Evolutionary conservation across 1,284 basidiomycete species (phyloP), one percentile per base, ranked within the genome.

Genomic region (Papiliotrema fonsecae): DNA sequence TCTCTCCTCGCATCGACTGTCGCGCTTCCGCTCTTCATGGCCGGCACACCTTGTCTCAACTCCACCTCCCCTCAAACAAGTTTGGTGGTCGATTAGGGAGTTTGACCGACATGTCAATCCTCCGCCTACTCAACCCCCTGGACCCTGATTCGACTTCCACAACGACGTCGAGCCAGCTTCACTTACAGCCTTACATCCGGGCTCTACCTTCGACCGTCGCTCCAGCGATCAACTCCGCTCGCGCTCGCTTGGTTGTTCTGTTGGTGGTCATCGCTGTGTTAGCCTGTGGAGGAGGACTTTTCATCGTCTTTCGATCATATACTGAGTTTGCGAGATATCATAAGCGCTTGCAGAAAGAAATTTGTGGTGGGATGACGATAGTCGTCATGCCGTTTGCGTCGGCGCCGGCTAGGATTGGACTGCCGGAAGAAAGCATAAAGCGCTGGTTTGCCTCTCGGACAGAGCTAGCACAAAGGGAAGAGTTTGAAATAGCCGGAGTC

Each of bases 91-190:
- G 77, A 4, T 82, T 81, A 51, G 85, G 85, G 2, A 80, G 79
- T 0, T 72, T 88, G 16, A 81, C 85, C 49, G 86, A 89, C 62
- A 78, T 89, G 43, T 86, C 83, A 50, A 67, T 90, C 18, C 69
- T 87, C 21, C 80, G 86, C 2, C 77, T 89, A 4, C 70, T 89
- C 34, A 78, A 81, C 28, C 67, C 84, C 14, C 71, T 87, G 34
- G 81, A 86, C 58, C 75, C 76, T 28, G 74, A 76, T 22, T 65
- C 71, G 9, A 64, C 75, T 6, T 57, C 68, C 2, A 72, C 67
- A 34, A 35, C 52, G 13, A 45, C 42, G 10, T 49, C 48, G 18
- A 18, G 52, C n/a, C 45, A 24, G 13, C 32, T 50, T 0, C 44
- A 42, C 31, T 10, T 43, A 9, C 19, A 18, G 2, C 31, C 39